Evolutionary conservation across 768 basidiomycete genomes (phyloP).

Genomic region (Xanthoconium purpureum): DNA sequence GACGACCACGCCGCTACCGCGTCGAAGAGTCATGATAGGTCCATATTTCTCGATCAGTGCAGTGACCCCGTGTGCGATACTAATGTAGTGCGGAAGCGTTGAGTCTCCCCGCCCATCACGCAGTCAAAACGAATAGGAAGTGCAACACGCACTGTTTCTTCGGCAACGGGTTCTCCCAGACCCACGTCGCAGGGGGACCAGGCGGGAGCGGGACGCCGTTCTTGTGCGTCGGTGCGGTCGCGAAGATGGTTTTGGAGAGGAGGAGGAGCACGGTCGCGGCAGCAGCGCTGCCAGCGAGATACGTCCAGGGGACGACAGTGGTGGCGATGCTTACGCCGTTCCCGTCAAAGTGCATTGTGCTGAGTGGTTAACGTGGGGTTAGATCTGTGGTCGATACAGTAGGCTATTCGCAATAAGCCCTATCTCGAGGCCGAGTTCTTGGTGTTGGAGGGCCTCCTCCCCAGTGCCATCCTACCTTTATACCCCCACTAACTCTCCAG

Average conservation of each 20-base stretch:
- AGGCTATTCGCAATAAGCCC: too few species aligned
- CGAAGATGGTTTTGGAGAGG: background rate
- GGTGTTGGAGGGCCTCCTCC: too few species aligned
- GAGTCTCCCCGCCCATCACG: background rate
- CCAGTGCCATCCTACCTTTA: background rate
- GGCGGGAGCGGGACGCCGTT: background rate
- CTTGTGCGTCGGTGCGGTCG: background rate
- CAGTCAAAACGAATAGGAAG: background rate
- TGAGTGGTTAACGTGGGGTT: background rate
- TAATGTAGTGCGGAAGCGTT: background rate
- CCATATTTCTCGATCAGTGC: slow-evolving; percentile 55
- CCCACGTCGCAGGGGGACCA: slow-evolving; percentile 1
- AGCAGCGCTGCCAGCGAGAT: background rate
- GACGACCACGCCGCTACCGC: slow-evolving; percentile 33
- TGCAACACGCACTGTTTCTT: background rate
- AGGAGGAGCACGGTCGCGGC: background rate
- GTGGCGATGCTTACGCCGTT: background rate
- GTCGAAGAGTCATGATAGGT: slow-evolving; percentile 50
- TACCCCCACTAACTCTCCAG: background rate
- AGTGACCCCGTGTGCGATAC: slow-evolving; percentile 32
- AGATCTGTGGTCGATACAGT: too few species aligned
- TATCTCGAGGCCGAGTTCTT: too few species aligned
- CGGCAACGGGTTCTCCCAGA: slow-evolving; percentile 2
- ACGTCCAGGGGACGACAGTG: background rate
- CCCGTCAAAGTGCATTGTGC: background rate